Evolutionary conservation across 2,329 filamentous ascomycete species (phyloP), one percentile per base, ranked within the genome.

Genomic region (Arthrobotrys pseudoclavata): DNA sequence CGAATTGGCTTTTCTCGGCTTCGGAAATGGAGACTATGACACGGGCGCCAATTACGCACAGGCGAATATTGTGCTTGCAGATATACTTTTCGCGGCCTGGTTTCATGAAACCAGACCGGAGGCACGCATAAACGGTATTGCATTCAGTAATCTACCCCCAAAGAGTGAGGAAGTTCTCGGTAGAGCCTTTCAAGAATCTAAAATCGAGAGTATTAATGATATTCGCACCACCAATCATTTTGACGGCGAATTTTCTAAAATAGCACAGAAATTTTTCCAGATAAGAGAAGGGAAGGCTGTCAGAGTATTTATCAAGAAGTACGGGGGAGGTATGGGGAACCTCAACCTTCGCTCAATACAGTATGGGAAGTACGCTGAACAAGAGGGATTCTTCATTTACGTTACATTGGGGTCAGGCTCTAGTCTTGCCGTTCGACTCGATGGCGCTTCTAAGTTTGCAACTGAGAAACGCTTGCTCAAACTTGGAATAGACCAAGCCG

Each of bases 21-120:
- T 68, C 15, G 15, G 13, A 34, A 57, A 68, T 48, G 13, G 2
- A 26, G 48, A 57, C 6, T 40, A 31, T 1, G 15, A n/a, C 6
- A 15, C 15, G 5, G 3, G 22, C 0, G 29, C 29, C 10, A 60
- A 60, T 24, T 6, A 18, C 2, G 20, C 10, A 0, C 37, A 31
- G 34, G 50, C 64, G 12, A n/a, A 34, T 12, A 13, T 3, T 10
- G 37, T 48, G 1, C 20, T 57, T 13, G 50, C 29, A 7, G 64
- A 68, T n/a, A 20, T 57, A 3, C 13, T 68, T 15, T 68, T 48
- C 34, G 22, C 50, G 4, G 37, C 15, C 3, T 68, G 64, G 64
- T 1, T 13, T 1, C 26, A 47, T 9, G 29, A 57, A 47, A 29
- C 26, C 6, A 34, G 64, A 4, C 24, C n/a, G 6, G 50, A 15